Base-by-base conservation (phyloP, 768 basidiomycete genomes). In the Lentinus tigrinus region DNA sequence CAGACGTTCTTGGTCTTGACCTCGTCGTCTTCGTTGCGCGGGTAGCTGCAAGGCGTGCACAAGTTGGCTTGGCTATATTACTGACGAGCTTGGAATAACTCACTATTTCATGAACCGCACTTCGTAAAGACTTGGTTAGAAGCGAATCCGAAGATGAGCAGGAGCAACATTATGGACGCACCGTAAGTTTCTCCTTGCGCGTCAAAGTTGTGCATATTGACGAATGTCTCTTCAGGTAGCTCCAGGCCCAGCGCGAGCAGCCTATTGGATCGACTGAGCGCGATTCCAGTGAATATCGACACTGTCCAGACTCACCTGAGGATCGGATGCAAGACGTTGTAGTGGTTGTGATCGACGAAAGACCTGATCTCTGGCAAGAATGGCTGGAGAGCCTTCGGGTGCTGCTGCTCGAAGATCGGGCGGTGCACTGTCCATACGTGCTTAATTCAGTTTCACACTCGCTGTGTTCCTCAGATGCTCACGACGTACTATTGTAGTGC, bases 401-500 rank as follows among this genome's bases (percentile, higher is more conserved):
- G 85, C 8, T 23, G 42, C 34, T 67, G 76, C 55, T 78, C 79
- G 2, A 66, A 75, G 39, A 81, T 69, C 47, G 82, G 76, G 36
- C 78, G 75, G 60, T 85, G 79, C 52, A 85, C 72, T 72, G 42
- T 27, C 13, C 21, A 39, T 10, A 8, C 37, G 38, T 85, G 19
- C 3, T 43, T 21, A 43, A 21, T n/a, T n/a, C n/a, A n/a, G 19
- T 5, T 8, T 43, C 36, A 37, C 16, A 37, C 85, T 39, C 0
- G 8, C 28, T 19, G 9, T 8, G 11, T 4, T 19, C 21, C 13
- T 0, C 4, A 50, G 27, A 34, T 19, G 42, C 19, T n/a, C 34
- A 14, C 43, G 40, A 59, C 44, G 31, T n/a, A 88, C 87, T 75
- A 61, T 82, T 85, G 63, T 88, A 88, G 50, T 81, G 74, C 64